Conservation (phyloP, 768 basidiomycete genomes). For the Pisolithus orientalis region DNA sequence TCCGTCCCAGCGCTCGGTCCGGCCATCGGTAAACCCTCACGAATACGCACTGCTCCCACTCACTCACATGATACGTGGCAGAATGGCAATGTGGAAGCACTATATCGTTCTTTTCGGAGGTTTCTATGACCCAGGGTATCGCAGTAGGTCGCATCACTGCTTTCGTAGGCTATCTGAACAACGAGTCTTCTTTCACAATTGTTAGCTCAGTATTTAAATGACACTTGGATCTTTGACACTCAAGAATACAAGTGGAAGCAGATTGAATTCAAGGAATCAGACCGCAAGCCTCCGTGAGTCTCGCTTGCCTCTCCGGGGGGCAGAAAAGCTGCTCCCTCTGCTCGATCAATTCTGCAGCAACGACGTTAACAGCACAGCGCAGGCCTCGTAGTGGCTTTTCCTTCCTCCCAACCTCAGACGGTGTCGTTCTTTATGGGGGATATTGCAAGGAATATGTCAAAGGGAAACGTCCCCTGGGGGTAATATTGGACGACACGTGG, state of each 20-base stretch:
- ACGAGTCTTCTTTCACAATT: neutral
- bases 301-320: neutral
- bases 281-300: conserved; percentile 66
- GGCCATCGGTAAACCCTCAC: conserved; percentile 60
- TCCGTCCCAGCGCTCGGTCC: conserved; percentile 71
- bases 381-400: conserved; percentile 82
- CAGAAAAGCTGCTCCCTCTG: neutral
- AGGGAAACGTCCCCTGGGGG: conserved; percentile 76
- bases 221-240: conserved; percentile 81
- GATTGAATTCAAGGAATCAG: conserved; percentile 65
- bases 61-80: conserved; percentile 17
- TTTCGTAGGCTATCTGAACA: too few species aligned
- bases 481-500: conserved; percentile 93
- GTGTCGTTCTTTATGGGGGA: conserved; percentile 78
- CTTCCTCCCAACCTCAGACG: conserved; percentile 71
- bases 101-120: conserved; percentile 84
- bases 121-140: conserved; percentile 82
- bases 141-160: conserved; percentile 43
- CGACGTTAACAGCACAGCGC: neutral
- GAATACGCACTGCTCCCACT: neutral
- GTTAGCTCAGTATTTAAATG: conserved; percentile 73
- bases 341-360: too few species aligned
- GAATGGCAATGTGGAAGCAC: conserved; percentile 90
- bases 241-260: conserved; percentile 85
- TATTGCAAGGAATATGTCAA: conserved; percentile 89